Conservation (phyloP, 768 basidiomycete genomes). For the Podaxis sp. region DNA sequence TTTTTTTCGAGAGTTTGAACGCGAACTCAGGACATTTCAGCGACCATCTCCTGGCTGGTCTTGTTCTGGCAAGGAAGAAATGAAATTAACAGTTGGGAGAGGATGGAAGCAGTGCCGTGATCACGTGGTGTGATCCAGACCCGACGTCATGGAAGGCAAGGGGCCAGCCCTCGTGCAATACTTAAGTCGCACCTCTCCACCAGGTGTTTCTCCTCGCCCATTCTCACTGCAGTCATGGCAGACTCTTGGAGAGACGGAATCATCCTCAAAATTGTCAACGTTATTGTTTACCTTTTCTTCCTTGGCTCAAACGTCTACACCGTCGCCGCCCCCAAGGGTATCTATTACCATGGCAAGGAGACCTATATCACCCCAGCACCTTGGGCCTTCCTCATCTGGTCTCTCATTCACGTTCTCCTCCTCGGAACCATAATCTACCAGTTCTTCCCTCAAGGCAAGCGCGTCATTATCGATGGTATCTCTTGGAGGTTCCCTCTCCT, state of each 20-base stretch:
- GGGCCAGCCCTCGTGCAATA: conserved; percentile 12
- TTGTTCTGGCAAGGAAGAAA: not conserved
- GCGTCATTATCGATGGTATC: conserved; percentile 78
- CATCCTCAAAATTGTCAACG: conserved; percentile 79
- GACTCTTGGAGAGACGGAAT: conserved; percentile 76
- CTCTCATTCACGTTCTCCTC: conserved; percentile 84
- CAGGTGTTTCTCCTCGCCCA: conserved; percentile 5
- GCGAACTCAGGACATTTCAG: not conserved
- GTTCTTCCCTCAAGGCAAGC: conserved; percentile 75
- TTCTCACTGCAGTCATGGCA: conserved; percentile 39
- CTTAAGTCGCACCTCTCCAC: conserved; percentile 16
- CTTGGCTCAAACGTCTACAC: conserved; percentile 90
- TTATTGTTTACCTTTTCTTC: conserved; percentile 80
- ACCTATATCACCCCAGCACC: conserved; percentile 95
- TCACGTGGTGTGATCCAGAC: conserved; percentile 9
- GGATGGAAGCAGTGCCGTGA: not conserved
- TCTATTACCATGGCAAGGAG: conserved; percentile 71
- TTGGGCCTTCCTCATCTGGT: conserved; percentile 92
- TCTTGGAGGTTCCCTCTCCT: conserved; percentile 91
- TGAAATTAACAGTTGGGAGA: not conserved
- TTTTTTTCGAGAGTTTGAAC: not conserved
- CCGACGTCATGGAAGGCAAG: conserved; percentile 11
- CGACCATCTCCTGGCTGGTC: not conserved
- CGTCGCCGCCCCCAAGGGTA: conserved; percentile 66
- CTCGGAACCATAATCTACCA: conserved; percentile 91